Evolutionary conservation across 164 flowering plant species (phyloP).

Genomic region (Kingdonia uniflora): DNA sequence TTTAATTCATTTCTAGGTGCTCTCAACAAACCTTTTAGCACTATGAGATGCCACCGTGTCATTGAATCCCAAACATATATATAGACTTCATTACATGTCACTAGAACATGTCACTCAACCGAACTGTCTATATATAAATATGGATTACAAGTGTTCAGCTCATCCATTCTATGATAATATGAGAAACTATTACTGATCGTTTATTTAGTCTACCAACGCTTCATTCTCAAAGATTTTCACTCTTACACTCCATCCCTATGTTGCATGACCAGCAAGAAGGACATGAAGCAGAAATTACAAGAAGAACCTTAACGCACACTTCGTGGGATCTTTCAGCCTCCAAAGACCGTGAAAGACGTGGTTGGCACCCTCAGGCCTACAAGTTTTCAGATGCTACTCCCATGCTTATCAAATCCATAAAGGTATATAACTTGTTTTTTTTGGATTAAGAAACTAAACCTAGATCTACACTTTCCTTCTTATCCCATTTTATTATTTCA

Average conservation of each 20-base stretch:
- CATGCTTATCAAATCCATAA: slow-evolving; percentile 41
- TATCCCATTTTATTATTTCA: too few relatives aligned
- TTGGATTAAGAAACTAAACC: too few relatives aligned
- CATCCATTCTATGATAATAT: not conserved
- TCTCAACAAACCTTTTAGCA: too few relatives aligned
- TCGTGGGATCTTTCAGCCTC: slow-evolving; percentile 85
- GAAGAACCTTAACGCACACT: slow-evolving; percentile 36
- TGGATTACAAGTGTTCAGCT: not conserved
- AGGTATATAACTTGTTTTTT: slow-evolving; percentile 11
- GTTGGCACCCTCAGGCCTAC: slow-evolving; percentile 95
- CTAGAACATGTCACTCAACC: not conserved
- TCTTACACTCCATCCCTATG: slow-evolving; percentile 1
- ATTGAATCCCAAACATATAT: too few relatives aligned
- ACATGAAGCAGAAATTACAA: slow-evolving; percentile 40
- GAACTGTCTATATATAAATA: too few relatives aligned
- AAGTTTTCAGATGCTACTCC: slow-evolving; percentile 86
- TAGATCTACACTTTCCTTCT: too few relatives aligned
- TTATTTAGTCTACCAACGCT: too few relatives aligned
- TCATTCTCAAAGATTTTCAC: not conserved
- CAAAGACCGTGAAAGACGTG: slow-evolving; percentile 59
- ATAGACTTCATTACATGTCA: too few relatives aligned
- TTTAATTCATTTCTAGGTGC: too few relatives aligned
- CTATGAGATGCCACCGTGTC: too few relatives aligned
- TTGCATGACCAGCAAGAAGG: slow-evolving; percentile 52
- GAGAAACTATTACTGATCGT: too few relatives aligned